Conservation (phyloP, 1,284 basidiomycete species). For the Austropuccinia psidii region DNA sequence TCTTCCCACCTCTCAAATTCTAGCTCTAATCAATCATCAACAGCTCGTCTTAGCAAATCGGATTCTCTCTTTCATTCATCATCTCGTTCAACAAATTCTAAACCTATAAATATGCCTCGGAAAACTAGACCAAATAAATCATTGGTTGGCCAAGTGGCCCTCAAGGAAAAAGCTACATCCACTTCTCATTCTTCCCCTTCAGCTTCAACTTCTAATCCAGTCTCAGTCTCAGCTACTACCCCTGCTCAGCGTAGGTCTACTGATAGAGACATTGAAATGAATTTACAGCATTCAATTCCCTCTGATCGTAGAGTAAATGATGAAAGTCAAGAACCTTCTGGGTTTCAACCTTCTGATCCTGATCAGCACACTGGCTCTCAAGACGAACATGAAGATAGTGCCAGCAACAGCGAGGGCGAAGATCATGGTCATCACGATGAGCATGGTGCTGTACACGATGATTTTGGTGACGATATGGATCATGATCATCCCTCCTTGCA, state of each 20-base stretch:
- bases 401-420: slow-evolving; percentile 21
- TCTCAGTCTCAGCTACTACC: neutral
- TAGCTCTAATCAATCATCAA: neutral
- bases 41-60: neutral
- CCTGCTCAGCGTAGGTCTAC: neutral
- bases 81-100: neutral
- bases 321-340: neutral
- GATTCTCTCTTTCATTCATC: too few species aligned
- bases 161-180: slow-evolving; percentile 26
- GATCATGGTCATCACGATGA: slow-evolving; percentile 26
- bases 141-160: neutral
- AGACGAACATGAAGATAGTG: slow-evolving; percentile 22
- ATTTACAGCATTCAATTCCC: slow-evolving; percentile 11
- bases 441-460: slow-evolving; percentile 16
- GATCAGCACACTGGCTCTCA: slow-evolving; percentile 22
- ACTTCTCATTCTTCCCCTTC: slow-evolving; percentile 6
- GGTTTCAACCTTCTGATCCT: slow-evolving; percentile 9
- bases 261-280: slow-evolving; percentile 34
- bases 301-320: slow-evolving; percentile 14
- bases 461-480: slow-evolving; percentile 35
- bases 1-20: slow-evolving; percentile 18
- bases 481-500: slow-evolving; percentile 32
- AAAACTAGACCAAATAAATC: slow-evolving; percentile 18
- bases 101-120: slow-evolving; percentile 14
- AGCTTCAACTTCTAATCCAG: slow-evolving; percentile 24